Evolutionary conservation across 73 alveolate genomes (phyloP).

Genomic region (Breviolum minutum): DNA sequence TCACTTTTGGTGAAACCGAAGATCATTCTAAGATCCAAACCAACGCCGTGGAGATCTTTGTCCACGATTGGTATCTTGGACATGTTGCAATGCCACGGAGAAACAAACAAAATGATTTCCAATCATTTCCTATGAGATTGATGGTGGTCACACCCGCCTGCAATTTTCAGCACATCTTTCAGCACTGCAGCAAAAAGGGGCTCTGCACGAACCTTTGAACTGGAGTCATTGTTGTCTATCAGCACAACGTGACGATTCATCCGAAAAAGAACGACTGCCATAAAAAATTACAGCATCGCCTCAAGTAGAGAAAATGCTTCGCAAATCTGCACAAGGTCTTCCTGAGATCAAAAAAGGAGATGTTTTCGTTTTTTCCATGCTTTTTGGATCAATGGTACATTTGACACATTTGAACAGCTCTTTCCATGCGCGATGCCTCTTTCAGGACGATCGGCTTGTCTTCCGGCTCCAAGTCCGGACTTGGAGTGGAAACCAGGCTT

Average conservation of each 20-base stretch:
- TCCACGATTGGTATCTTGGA: neutral
- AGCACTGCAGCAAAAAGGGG: conserved; percentile 38
- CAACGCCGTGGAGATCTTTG: conserved; percentile 34
- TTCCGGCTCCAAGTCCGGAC: conserved; percentile 71
- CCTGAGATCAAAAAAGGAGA: neutral
- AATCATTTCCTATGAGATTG: too few species aligned
- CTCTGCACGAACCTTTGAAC: conserved; percentile 46
- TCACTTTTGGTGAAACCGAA: neutral
- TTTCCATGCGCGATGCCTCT: neutral
- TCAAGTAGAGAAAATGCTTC: conserved; percentile 56
- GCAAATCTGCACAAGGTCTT: conserved; percentile 37
- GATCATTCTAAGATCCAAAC: neutral
- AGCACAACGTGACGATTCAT: too few species aligned
- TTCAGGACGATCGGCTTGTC: neutral
- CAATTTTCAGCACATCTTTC: conserved; percentile 15
- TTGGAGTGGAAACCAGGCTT: neutral
- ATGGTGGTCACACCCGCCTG: neutral
- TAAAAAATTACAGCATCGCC: neutral
- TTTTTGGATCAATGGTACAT: neutral
- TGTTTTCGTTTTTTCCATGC: neutral
- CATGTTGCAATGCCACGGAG: neutral
- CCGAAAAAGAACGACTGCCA: neutral
- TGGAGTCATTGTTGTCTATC: neutral
- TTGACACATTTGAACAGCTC: too few species aligned
- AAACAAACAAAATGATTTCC: neutral